Evolutionary conservation across 345 rosid genomes (phyloP).

Genomic region (Pugionium dolabratum): DNA sequence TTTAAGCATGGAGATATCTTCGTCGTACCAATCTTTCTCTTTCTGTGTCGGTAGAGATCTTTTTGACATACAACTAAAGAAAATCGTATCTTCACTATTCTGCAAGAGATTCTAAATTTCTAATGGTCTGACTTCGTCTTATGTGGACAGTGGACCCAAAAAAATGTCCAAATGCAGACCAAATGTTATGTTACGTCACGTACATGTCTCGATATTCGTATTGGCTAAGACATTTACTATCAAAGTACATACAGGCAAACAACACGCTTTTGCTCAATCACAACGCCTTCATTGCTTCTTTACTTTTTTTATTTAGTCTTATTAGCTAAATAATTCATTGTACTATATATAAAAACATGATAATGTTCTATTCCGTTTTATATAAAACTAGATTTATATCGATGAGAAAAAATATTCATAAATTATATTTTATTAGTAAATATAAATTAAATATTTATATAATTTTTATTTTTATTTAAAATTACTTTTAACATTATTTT

Average conservation of each 20-base stretch:
- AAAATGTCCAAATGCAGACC: slow-evolving; percentile 30
- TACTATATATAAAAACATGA: too few relatives aligned
- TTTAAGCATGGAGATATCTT: slow-evolving; percentile 14
- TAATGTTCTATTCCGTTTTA: too few relatives aligned
- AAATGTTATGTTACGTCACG: slow-evolving; percentile 41
- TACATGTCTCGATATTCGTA: slow-evolving; percentile 44
- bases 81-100: slow-evolving; percentile 37
- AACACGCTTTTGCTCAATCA: slow-evolving; percentile 29
- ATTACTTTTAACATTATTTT: too few relatives aligned
- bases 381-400: too few relatives aligned
- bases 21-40: slow-evolving; percentile 36
- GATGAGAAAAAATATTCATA: too few relatives aligned
- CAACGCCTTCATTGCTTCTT: slow-evolving; percentile 16
- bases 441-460: too few relatives aligned
- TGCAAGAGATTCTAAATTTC: slow-evolving; percentile 39
- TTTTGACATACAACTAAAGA: slow-evolving; percentile 9
- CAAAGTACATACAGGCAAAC: slow-evolving; percentile 3
- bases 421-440: too few relatives aligned
- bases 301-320: neutral
- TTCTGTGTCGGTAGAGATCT: slow-evolving; percentile 35
- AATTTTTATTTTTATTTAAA: too few relatives aligned
- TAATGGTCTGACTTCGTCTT: slow-evolving; percentile 34
- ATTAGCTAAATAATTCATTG: too few relatives aligned
- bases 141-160: slow-evolving; percentile 33
- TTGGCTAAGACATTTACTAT: slow-evolving; percentile 29